Evolutionary conservation across 305 asterid species (phyloP).

Genomic region (Solanum hybrid): DNA sequence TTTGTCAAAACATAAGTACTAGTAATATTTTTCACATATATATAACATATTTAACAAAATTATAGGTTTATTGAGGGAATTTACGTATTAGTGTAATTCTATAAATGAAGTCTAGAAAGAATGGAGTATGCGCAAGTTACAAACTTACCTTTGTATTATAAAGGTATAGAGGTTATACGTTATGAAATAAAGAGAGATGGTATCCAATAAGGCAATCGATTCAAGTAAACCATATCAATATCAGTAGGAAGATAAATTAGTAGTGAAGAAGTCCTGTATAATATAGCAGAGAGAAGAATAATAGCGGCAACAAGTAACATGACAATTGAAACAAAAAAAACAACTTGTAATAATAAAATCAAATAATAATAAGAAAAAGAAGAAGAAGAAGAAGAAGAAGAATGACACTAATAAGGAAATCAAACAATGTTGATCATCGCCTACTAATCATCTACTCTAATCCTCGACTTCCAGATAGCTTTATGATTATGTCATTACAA

Average conservation of each 20-base stretch:
- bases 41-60: too few species aligned
- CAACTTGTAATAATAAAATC: background rate
- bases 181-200: background rate
- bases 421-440: background rate
- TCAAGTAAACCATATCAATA: background rate
- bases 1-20: too few species aligned
- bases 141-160: background rate
- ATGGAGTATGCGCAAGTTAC: background rate
- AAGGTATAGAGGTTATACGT: background rate
- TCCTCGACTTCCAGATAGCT: background rate
- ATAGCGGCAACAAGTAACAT: background rate
- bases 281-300: background rate
- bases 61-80: background rate
- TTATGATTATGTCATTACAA: background rate
- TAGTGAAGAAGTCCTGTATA: background rate
- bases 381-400: background rate
- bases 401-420: background rate
- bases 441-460: background rate
- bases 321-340: background rate
- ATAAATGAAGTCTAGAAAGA: too few species aligned
- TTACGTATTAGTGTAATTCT: too few species aligned
- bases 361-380: background rate
- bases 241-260: background rate
- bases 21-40: too few species aligned
- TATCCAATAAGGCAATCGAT: background rate